Conservation (phyloP, 2,329 filamentous ascomycete species). For the Phaeosphaeriaceae sp. region DNA sequence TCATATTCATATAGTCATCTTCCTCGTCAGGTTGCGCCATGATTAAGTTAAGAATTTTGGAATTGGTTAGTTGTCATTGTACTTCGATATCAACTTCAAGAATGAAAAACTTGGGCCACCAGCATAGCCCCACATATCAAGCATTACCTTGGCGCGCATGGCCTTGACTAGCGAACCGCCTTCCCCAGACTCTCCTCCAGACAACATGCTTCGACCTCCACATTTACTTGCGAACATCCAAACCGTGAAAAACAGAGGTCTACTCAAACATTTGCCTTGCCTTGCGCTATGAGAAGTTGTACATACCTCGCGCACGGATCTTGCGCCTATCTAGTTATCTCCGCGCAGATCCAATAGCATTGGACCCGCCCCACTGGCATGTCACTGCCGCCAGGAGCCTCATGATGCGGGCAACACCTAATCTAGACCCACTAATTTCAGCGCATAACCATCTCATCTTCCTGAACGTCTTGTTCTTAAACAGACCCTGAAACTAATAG, state of each 20-base stretch:
- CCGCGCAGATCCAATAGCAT: background rate
- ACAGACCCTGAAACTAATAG: background rate
- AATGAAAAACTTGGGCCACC: background rate
- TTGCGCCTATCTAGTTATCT: background rate
- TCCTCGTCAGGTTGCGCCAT: conserved; percentile 67
- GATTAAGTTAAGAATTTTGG: background rate
- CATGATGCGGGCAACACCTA: background rate
- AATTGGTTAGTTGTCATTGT: conserved; percentile 2
- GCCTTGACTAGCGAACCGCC: background rate
- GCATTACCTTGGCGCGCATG: conserved; percentile 3
- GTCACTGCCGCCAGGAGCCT: background rate
- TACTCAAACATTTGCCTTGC: too few species aligned
- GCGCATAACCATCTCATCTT: background rate
- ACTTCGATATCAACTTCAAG: background rate
- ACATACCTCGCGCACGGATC: background rate
- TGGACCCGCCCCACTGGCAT: background rate
- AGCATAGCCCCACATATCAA: conserved; percentile 5
- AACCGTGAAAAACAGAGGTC: too few species aligned
- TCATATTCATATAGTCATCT: conserved; percentile 98
- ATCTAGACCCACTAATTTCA: background rate
- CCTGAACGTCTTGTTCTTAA: background rate
- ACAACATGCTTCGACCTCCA: background rate
- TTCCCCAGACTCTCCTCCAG: conserved; percentile 1
- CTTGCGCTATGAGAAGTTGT: background rate
- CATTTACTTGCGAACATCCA: background rate